Conservation (phyloP, 2,329 filamentous ascomycete genomes). For the Ophiobolus disseminans region DNA sequence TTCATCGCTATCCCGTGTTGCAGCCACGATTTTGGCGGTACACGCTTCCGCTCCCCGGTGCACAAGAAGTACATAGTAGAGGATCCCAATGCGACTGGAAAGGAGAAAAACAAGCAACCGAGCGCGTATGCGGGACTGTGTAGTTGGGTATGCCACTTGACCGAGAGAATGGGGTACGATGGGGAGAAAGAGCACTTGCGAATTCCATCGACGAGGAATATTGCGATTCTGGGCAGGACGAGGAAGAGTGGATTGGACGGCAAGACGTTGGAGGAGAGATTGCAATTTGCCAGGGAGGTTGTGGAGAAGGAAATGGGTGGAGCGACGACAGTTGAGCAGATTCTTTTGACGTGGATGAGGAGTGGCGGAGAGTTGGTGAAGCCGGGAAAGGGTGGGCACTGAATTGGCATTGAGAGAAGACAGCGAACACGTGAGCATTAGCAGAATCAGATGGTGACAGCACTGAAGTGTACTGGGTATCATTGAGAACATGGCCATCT, state of each 20-base stretch:
- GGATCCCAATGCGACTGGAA: constrained; percentile 21
- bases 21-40: constrained; percentile 83
- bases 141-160: constrained; percentile 75
- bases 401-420: background rate
- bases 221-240: constrained; percentile 74
- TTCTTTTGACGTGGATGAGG: constrained; percentile 60
- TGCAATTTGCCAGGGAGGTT: constrained; percentile 67
- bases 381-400: constrained; percentile 54
- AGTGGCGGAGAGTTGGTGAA: constrained; percentile 57
- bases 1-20: constrained; percentile 97
- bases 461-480: constrained; percentile 47
- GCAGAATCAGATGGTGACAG: too few species aligned
- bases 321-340: constrained; percentile 48
- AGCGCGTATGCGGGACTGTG: constrained; percentile 87
- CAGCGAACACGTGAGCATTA: background rate
- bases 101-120: constrained; percentile 49
- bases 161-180: constrained; percentile 73
- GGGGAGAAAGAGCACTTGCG: constrained; percentile 85
- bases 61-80: constrained; percentile 24
- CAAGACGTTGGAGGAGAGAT: constrained; percentile 58
- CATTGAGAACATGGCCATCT: constrained; percentile 43
- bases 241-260: background rate
- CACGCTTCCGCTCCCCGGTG: constrained; percentile 68
- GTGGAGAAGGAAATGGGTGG: constrained; percentile 61
- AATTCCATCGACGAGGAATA: constrained; percentile 91